Base-by-base conservation (phyloP, 805 yeast species). In the Pichia cephalocereana region DNA sequence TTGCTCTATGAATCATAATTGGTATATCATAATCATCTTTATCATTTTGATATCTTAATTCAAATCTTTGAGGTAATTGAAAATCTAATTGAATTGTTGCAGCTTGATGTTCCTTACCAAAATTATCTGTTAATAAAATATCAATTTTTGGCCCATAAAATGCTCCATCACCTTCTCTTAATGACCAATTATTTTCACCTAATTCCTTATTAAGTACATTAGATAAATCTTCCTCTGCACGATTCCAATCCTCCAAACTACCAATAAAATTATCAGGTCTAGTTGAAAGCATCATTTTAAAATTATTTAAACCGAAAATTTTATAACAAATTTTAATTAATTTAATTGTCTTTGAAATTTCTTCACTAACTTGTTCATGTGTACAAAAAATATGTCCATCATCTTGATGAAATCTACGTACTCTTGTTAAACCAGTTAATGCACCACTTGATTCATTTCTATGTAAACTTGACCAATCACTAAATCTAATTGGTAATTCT, bases 121-220 rank as follows among this genome's bases (percentile, higher is more conserved):
- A 79, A 32, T 84, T 82, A 67, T 93, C 99, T 8, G 79, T 79
- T 46, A 93, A 77, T 46, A 86, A 70, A 41, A 93, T 76, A 64
- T 93, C 99, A 52, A 93, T 88, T 62, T 91, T 91, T 30, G 99
- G 99, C 0, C 99, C 99, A 68, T 93, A 93, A 60, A 84, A 84
- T 1, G 93, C 99, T 34, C 99, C 99, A 64, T 93, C 99, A n/a
- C 95, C 96, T 52, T 81, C 86, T 54, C 89, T 81, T 9, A 86
- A 57, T 17, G 74, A 62, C 95, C 96, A 90, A 6, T 69, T 63
- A 6, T 46, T 50, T 40, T 71, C 68, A 1, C 81, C 81, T 12
- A 74, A 66, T 14, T 69, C 69, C 12, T 64, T 57, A 45, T 82
- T 70, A 43, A 93, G 65, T 1, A 86, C 90, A 1, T 63, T 57